Conservation (phyloP, 2,329 filamentous ascomycete species). For the Scleromitrula shiraiana region DNA sequence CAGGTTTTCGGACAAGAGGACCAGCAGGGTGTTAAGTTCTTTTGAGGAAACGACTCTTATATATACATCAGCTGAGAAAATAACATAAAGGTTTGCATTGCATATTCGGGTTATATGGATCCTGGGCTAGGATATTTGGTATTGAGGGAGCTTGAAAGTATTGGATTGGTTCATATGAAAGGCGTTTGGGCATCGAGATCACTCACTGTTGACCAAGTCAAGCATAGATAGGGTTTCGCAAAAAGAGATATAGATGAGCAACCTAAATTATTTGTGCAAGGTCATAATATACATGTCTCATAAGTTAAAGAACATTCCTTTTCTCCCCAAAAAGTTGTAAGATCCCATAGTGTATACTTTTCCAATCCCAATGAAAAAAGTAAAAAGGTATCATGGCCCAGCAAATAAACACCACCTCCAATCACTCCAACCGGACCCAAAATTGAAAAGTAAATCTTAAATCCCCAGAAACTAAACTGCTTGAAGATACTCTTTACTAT, state of each 20-base stretch:
- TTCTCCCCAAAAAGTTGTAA: neutral
- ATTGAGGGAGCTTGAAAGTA: too few relatives aligned
- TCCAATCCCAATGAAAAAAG: neutral
- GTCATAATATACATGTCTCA: neutral
- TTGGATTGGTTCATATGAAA: too few relatives aligned
- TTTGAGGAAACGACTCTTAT: too few relatives aligned
- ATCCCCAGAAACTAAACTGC: constrained; percentile 1
- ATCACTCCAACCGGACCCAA: too few relatives aligned
- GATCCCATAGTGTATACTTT: neutral
- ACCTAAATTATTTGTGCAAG: neutral
- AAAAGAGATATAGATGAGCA: neutral
- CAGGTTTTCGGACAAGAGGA: constrained; percentile 90
- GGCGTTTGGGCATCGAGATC: too few relatives aligned
- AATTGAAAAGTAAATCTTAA: neutral
- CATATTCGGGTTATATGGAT: too few relatives aligned
- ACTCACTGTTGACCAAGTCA: too few relatives aligned
- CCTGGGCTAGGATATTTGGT: too few relatives aligned
- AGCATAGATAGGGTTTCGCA: neutral
- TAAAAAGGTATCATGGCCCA: too few relatives aligned
- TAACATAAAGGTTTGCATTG: too few relatives aligned
- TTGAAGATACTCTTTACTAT: constrained; percentile 51
- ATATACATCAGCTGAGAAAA: too few relatives aligned
- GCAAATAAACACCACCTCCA: too few relatives aligned
- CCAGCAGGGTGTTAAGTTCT: constrained; percentile 92
- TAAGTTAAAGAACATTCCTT: neutral